phyloP scores from a whole-genome alignment of 495 filamentous ascomycete genomes.

The Neurospora sp. region DNA sequence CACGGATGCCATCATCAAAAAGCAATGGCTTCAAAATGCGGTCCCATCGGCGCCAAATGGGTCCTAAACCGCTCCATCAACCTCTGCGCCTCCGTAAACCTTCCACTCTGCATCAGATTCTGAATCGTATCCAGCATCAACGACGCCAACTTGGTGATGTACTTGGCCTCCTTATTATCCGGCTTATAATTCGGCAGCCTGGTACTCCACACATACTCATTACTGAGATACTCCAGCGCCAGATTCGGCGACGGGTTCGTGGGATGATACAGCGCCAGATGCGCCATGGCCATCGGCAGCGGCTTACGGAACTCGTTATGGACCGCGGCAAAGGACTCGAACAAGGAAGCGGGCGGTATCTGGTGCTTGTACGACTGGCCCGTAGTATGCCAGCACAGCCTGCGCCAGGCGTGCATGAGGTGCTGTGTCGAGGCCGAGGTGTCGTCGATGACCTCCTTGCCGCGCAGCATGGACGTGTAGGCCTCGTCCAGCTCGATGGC shows the following conservation, averaged over 20 bases:
- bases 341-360: constrained; percentile 22
- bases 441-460: constrained; percentile 13
- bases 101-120: constrained; percentile 11
- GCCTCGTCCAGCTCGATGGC: constrained; percentile 23
- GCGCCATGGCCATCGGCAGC: constrained; percentile 19
- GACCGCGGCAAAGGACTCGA: constrained; percentile 30
- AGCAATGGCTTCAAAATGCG: background rate
- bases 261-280: constrained; percentile 34
- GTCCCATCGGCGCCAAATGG: constrained; percentile 2
- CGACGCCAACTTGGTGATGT: constrained; percentile 1
- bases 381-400: constrained; percentile 25
- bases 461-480: constrained; percentile 24
- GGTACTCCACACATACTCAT: constrained; percentile 1
- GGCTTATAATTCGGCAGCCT: background rate
- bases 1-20: background rate
- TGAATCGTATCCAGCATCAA: constrained; percentile 19
- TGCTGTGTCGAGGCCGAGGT: background rate
- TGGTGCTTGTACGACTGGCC: constrained; percentile 17
- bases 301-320: constrained; percentile 5
- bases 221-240: constrained; percentile 23
- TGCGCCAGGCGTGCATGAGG: constrained; percentile 18
- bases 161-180: background rate
- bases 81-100: constrained; percentile 7
- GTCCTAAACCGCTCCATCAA: constrained; percentile 6
- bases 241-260: constrained; percentile 21